Conservation (phyloP, 495 filamentous ascomycete species). For the Neurospora tetrasperma region DNA sequence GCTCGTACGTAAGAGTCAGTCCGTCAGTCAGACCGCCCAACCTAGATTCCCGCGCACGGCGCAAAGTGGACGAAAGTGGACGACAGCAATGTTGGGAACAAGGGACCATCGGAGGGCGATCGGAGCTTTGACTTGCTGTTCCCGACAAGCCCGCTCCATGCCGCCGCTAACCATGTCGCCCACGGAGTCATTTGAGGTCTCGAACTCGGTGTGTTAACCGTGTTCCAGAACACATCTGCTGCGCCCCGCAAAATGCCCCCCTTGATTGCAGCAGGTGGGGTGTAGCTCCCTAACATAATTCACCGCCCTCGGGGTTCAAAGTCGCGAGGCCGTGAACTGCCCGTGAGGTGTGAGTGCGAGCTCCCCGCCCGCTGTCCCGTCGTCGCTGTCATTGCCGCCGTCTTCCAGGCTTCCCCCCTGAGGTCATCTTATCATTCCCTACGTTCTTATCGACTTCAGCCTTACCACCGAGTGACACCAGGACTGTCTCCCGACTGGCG, state of each 20-base stretch:
- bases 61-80: background rate
- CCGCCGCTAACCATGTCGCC: background rate
- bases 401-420: background rate
- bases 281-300: background rate
- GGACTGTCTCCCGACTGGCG: background rate
- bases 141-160: background rate
- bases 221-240: background rate
- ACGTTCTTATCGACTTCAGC: background rate
- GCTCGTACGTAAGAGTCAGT: background rate
- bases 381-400: background rate
- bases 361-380: background rate
- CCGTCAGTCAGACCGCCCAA: background rate
- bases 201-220: background rate
- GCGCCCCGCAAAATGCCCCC: background rate
- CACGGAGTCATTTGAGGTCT: background rate
- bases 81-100: background rate
- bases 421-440: background rate
- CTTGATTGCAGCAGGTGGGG: background rate
- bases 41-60: background rate
- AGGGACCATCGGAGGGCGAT: constrained; percentile 21
- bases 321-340: background rate
- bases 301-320: background rate
- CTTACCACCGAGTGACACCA: background rate
- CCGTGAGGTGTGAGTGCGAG: background rate
- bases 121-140: constrained; percentile 14